Percentiles rank a stretch among this genome's conserved stretches.
Conservation (phyloP, 2,329 filamentous ascomycete species). For the Juglanconis sp. region DNA sequence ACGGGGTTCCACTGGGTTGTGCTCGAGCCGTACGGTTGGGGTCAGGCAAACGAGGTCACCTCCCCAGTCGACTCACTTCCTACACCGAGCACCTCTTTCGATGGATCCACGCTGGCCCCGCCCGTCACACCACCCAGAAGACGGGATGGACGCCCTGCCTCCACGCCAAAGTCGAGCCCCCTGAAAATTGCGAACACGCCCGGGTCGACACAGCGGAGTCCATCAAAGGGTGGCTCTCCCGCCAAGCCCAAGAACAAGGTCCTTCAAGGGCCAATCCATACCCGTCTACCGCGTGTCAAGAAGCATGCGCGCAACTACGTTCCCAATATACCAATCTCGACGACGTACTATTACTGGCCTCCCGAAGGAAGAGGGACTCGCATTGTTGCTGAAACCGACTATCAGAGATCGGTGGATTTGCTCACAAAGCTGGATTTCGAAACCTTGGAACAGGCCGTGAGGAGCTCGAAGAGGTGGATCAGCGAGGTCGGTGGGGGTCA, state of each 20-base stretch:
- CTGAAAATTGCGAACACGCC: constrained; percentile 26
- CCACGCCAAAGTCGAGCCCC: constrained; percentile 24
- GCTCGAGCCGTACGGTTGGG: constrained; percentile 53
- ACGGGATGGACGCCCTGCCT: constrained; percentile 16
- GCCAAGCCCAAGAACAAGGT: constrained; percentile 44
- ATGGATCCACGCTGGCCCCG: constrained; percentile 16
- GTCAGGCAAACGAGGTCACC: constrained; percentile 8
- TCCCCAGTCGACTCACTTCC: constrained; percentile 18
- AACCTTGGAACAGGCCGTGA: constrained; percentile 57
- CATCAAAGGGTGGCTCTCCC: constrained; percentile 12
- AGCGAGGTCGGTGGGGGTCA: constrained; percentile 58
- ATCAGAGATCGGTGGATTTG: constrained; percentile 66
- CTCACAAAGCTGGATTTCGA: constrained; percentile 73
- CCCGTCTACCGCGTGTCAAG: constrained; percentile 65
- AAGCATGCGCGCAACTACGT: constrained; percentile 50
- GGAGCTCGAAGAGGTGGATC: constrained; percentile 68
- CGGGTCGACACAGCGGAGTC: constrained; percentile 30
- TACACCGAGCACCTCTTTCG: constrained; percentile 30
- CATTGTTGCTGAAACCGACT: constrained; percentile 61
- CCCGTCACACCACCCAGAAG: constrained; percentile 32
- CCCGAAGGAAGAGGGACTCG: constrained; percentile 58
- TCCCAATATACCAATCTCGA: constrained; percentile 47
- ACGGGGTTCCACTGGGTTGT: constrained; percentile 96
- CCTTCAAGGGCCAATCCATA: constrained; percentile 57
- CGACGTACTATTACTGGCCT: constrained; percentile 66